Percentiles rank a stretch among this genome's conserved stretches.
phyloP scores from a whole-genome alignment of 2,329 filamentous ascomycete species.

The Akanthomyces dipterigenus region DNA sequence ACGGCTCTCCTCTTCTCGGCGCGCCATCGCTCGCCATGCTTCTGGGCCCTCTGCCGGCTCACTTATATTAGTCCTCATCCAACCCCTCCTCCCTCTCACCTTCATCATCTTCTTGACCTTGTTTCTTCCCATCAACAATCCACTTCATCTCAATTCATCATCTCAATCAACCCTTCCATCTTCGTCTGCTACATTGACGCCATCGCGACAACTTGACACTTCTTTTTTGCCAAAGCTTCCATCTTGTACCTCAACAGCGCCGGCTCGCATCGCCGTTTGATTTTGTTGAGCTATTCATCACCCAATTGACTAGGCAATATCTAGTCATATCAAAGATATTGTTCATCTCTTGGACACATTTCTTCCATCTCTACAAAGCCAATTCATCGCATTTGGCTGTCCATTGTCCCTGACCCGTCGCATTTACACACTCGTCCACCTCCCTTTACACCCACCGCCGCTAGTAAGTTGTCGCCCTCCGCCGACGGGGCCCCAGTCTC shows the following conservation, averaged over 20 bases:
- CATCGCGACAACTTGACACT: background rate
- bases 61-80: conserved; percentile 12
- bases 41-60: background rate
- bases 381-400: background rate
- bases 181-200: background rate
- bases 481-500: background rate
- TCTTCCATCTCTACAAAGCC: background rate
- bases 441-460: background rate
- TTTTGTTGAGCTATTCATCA: background rate
- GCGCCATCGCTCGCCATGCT: background rate
- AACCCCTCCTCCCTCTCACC: conserved; percentile 8
- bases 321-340: background rate
- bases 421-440: background rate
- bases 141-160: conserved; percentile 11
- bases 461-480: background rate
- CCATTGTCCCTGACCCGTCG: background rate
- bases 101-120: conserved; percentile 2
- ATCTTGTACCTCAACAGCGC: background rate
- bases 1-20: background rate
- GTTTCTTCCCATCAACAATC: conserved; percentile 11
- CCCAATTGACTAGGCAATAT: background rate
- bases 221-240: background rate
- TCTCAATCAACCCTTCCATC: conserved; percentile 4
- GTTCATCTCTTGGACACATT: background rate
- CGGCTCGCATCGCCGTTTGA: background rate